These are phyloP conservation scores for Skeletonema potamos DNA, from an alignment of 108 stramenopile genomes.

Conservation along the genomic window DNA sequence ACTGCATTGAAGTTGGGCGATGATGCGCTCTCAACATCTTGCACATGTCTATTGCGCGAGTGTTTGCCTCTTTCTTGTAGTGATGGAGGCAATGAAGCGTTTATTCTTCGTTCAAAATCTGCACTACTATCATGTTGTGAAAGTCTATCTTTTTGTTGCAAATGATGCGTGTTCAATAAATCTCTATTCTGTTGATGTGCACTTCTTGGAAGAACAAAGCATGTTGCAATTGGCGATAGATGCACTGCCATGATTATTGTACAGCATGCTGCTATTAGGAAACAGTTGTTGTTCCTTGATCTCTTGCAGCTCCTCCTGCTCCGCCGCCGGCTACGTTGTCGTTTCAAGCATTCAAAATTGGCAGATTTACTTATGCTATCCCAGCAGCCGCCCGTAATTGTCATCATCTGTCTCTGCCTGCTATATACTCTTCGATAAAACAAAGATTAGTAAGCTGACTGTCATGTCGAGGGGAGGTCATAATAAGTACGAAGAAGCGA, in stretches of 20 bases:
- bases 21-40: background rate
- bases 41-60: background rate
- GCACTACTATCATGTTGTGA: background rate
- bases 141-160: background rate
- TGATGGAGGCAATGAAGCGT: background rate
- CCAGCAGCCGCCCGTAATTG: background rate
- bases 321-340: no score
- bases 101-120: background rate
- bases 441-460: no score
- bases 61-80: background rate
- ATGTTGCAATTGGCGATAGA: background rate
- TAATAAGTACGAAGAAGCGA: no score
- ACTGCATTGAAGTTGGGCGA: background rate
- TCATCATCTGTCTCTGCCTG: no score
- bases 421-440: no score
- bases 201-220: background rate
- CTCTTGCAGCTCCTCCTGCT: background rate
- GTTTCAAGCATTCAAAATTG: background rate
- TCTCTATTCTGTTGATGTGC: background rate
- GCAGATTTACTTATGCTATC: background rate
- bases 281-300: background rate
- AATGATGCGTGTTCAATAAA: background rate
- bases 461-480: no score
- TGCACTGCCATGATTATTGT: background rate
- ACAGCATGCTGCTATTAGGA: background rate